phyloP scores from a whole-genome alignment of 352 stramenopile species.

The Pythium angustatum region DNA sequence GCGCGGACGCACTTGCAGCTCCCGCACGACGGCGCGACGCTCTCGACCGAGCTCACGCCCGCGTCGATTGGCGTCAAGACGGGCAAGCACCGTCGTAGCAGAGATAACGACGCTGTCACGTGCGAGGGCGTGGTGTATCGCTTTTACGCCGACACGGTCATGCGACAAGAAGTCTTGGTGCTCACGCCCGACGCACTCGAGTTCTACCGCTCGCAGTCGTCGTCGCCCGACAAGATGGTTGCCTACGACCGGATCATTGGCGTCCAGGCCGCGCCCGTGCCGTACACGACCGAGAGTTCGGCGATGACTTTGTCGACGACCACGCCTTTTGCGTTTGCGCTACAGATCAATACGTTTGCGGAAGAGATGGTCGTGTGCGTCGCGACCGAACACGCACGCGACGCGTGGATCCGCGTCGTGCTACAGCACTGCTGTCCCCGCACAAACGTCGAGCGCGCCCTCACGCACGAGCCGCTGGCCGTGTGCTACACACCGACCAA shows the following conservation, averaged over 20 bases:
- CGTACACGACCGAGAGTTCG: constrained; percentile 7
- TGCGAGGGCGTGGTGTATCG: constrained; percentile 76
- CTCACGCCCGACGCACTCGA: constrained; percentile 55
- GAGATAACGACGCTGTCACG: constrained; percentile 54
- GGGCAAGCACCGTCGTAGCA: constrained; percentile 55
- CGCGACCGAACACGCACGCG: constrained; percentile 53
- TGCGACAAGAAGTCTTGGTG: constrained; percentile 78
- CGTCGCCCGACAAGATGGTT: constrained; percentile 54
- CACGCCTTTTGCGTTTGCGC: constrained; percentile 41
- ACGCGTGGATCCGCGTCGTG: constrained; percentile 66
- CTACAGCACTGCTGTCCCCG: constrained; percentile 53
- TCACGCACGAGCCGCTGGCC: constrained; percentile 14
- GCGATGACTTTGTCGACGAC: neutral
- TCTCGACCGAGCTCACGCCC: constrained; percentile 31
- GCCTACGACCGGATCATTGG: constrained; percentile 48
- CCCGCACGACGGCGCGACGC: constrained; percentile 23
- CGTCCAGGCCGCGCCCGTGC: constrained; percentile 40
- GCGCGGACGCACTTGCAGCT: constrained; percentile 53
- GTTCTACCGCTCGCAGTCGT: constrained; percentile 73
- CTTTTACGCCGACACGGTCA: constrained; percentile 52
- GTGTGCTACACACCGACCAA: constrained; percentile 44
- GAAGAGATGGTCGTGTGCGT: constrained; percentile 81
- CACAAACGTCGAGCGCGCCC: constrained; percentile 44
- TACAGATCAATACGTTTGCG: constrained; percentile 73
- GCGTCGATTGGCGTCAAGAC: constrained; percentile 67